Conservation (phyloP, 441 rosid species). For the Euphorbia celastroides region DNA sequence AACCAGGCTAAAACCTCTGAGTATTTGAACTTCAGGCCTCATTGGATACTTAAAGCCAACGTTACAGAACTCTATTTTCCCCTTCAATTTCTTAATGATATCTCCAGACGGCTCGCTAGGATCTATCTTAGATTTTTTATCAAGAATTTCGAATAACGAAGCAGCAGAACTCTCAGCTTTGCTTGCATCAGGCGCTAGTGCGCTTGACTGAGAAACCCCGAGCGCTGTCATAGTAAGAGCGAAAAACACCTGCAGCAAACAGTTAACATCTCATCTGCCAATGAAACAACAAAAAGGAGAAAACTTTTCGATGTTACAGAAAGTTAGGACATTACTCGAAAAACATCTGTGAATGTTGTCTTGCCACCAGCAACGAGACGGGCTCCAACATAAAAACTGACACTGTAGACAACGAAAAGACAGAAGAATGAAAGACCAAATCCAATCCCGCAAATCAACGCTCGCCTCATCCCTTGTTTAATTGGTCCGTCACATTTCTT, state of each 20-base stretch:
- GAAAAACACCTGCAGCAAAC: conserved; percentile 62
- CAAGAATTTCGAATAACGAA: conserved; percentile 60
- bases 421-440: conserved; percentile 60
- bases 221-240: conserved; percentile 54
- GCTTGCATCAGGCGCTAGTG: conserved; percentile 47
- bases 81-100: conserved; percentile 33
- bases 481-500: conserved; percentile 64
- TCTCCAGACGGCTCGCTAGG: conserved; percentile 51
- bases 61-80: conserved; percentile 64
- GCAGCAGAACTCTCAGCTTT: conserved; percentile 64
- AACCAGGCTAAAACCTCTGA: conserved; percentile 47
- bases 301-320: neutral
- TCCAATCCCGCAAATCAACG: conserved; percentile 59
- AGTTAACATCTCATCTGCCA: no score
- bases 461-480: conserved; percentile 58
- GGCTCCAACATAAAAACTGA: conserved; percentile 79
- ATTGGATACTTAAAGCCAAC: conserved; percentile 65
- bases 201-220: conserved; percentile 59
- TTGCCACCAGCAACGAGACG: conserved; percentile 47
- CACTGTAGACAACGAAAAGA: conserved; percentile 49
- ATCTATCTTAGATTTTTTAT: conserved; percentile 53
- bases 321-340: conserved; percentile 33
- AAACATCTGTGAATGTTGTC: conserved; percentile 52
- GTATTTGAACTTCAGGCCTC: conserved; percentile 70
- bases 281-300: neutral